Evolutionary conservation across 2,329 filamentous ascomycete species (phyloP), one percentile per base, ranked within the genome.

Genomic region (Cercospora janseana): DNA sequence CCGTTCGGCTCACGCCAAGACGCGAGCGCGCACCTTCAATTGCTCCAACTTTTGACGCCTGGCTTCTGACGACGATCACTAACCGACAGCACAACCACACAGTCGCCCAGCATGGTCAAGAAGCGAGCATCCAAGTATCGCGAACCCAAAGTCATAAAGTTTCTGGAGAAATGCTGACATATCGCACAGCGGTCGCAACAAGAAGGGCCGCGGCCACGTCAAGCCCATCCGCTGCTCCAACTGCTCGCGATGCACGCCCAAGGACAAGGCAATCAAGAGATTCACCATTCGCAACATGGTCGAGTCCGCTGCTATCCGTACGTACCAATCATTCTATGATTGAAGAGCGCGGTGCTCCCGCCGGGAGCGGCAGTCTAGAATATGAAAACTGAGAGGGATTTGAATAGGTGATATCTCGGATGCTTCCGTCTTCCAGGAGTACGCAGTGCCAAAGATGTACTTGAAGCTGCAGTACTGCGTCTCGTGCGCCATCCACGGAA

Each of bases 241-340:
- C 84, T 93, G 79, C 85, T 89, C 79, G 68, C 80, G 71, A 75
- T 85, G 73, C 76, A 94, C 88, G 57, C 91, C 91, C 76, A 98
- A 98, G 87, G 93, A 98, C 74, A 98, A 98, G 89, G 93, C 94
- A 67, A 97, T 98, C 85, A 98, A 98, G 90, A 85, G 93, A 80
- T 98, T 98, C 84, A 98, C 93, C 80, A 87, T 98, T 83, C 87
- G 93, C 77, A 97, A 98, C 87, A 98, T 98, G 93, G 93, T 98
- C 66, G 93, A 98, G 81, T 96, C 91, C 71, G 93, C 94, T 72
- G 93, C 93, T 72, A 97, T 98, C 76, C 93, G 94, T 97, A 91
- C 71, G 91, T 88, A 46, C 44, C 44, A 38, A 38, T 32, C 44
- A 46, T 46, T 46, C 23, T 37, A 37, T 46, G 44, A 32, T 37